Evolutionary conservation across 176 grass and related monocot species (phyloP), one percentile per base, ranked within the genome.

Genomic region (Canna indica): DNA sequence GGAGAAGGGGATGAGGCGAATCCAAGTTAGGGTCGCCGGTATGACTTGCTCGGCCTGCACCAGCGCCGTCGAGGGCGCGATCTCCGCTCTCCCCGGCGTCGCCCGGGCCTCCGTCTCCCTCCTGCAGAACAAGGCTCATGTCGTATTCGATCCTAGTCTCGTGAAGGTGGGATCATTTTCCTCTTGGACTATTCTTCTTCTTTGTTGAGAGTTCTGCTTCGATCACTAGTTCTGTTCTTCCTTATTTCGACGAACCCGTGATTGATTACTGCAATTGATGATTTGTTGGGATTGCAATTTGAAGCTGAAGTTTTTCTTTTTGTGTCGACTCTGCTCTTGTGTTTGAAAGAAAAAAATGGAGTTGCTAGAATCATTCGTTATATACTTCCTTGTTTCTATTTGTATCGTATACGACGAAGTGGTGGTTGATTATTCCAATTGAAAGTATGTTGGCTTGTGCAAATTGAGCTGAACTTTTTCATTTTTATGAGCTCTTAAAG

Each of bases 41-140:
- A 93, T 99, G 94, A 99, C 89, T 59, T 99, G 94, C 78, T 97
- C 94, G 46, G 94, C 94, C 18, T 93, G 89, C 81, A 78, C 94
- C 18, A 70, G 68, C 71, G 83, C 94, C 71, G 94, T 99, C 18
- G 94, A 99, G 81, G 78, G 86, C 72, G 84, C 94, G 36, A 57
- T 90, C 17, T 72, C 78, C 32, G 77, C 72, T 6, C 73, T 80
- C 8, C 66, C 69, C 12, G 94, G 94, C 15, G 94, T 99, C 26
- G 25, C 71, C 3, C n/a, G 69, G 5, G 89, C 78, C 15, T 73
- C 80, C 27, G 94, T 99, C 15, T 93, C 94, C 13, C 79, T 99
- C 53, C 86, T 99, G 11, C 89, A 99, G 84, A 90, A 85, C 83
- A 83, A 77, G 27, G 94, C 94, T 20, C 80, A 80, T 74, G 89